These are phyloP conservation scores for Stachybotrys elegans DNA, from an alignment of 2,329 filamentous ascomycete species.

Conservation along the genomic window DNA sequence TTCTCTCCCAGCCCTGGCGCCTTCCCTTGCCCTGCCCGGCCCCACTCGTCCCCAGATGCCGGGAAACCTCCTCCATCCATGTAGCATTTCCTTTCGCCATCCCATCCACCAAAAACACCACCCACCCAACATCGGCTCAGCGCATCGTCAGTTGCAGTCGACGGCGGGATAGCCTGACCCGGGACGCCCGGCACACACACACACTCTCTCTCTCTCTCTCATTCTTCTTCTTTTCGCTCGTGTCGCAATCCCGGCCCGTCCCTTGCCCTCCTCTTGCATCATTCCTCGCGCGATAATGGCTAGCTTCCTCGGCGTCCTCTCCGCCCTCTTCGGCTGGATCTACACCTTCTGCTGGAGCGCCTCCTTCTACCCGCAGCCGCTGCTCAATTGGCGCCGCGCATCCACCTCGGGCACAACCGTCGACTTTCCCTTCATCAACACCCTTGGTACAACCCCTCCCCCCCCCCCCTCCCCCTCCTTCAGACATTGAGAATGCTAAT, in stretches of 20 bases:
- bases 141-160: too few species aligned
- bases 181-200: background rate
- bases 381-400: conserved; percentile 71
- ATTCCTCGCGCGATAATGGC: conserved; percentile 18
- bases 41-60: too few species aligned
- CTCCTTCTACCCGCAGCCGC: conserved; percentile 88
- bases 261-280: conserved; percentile 3
- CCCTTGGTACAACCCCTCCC: conserved; percentile 38
- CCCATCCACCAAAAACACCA: background rate
- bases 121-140: too few species aligned
- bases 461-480: conserved; percentile 3
- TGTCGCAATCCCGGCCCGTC: background rate
- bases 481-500: background rate
- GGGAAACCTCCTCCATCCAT: too few species aligned
- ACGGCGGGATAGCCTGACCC: too few species aligned
- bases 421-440: conserved; percentile 79
- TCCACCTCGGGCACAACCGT: conserved; percentile 81
- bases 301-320: conserved; percentile 43
- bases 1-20: too few species aligned
- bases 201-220: background rate
- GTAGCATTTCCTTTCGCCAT: too few species aligned
- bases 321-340: conserved; percentile 65
- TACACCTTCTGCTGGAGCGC: conserved; percentile 76
- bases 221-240: background rate
- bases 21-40: too few species aligned